Evolutionary conservation across 1,284 basidiomycete genomes (phyloP), one percentile per base, ranked within the genome.

Genomic region (Prillingera fragicola): DNA sequence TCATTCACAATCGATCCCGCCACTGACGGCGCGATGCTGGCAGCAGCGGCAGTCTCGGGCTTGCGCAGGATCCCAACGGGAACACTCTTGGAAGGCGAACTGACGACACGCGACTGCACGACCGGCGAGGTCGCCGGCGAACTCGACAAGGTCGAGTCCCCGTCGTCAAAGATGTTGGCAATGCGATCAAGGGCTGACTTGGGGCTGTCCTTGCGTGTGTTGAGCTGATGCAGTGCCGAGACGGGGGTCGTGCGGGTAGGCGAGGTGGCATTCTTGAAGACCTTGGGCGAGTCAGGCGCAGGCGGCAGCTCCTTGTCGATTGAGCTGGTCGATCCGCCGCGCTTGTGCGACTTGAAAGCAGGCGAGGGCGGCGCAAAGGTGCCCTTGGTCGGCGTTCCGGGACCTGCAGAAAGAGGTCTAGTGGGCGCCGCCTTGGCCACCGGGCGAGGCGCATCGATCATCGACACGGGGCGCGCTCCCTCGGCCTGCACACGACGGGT

Each of bases 101-200:
- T 36, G 23, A 37, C 18, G 22, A 27, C 27, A 5, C 33, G 23
- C 13, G 23, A n/a, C n/a, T n/a, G n/a, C n/a, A n/a, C n/a, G n/a
- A n/a, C n/a, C n/a, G n/a, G n/a, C n/a, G n/a, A n/a, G n/a, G n/a
- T n/a, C n/a, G n/a, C n/a, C n/a, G n/a, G n/a, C n/a, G n/a, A n/a
- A n/a, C n/a, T 15, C 13, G 38, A n/a, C 15, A 28, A 36, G 8
- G 19, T 19, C 13, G 27, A 23, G 10, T 39, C 28, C 17, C 22
- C 29, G 15, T 41, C 42, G 33, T 43, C 48, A 10, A 52, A 33
- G 22, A 40, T 31, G 13, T 28, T 38, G 28, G 59, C 58, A 26
- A 70, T 49, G 39, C 56, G 55, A 36, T 70, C 66, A n/a, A 70
- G 47, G 10, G 65, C 68, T 18, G 59, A 62, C 48, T 61, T 60